Conservation (phyloP, 2,329 filamentous ascomycete species). For the Trichocomaceae sp. region DNA sequence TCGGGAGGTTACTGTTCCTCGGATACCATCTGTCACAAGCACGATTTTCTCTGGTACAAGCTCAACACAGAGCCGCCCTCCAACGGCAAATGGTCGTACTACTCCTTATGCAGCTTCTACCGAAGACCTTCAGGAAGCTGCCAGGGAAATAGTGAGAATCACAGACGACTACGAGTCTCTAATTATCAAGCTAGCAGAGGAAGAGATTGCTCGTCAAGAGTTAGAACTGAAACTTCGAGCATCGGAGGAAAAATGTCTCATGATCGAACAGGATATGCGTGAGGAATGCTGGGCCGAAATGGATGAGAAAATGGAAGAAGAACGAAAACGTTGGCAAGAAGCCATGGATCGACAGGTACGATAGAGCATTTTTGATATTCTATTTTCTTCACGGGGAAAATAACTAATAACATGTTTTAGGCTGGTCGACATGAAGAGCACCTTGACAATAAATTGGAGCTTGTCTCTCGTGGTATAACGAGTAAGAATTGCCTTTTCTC, state of each 20-base stretch:
- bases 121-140: constrained; percentile 74
- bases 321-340: constrained; percentile 74
- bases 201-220: constrained; percentile 62
- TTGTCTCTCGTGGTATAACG: constrained; percentile 53
- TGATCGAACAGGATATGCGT: constrained; percentile 75
- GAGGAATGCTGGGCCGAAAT: constrained; percentile 87
- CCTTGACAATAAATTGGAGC: constrained; percentile 79
- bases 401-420: constrained; percentile 20
- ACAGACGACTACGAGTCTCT: constrained; percentile 70
- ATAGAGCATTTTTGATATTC: background rate
- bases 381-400: background rate
- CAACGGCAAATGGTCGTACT: constrained; percentile 34
- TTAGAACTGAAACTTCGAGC: constrained; percentile 67
- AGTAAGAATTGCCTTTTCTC: constrained; percentile 26
- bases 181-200: constrained; percentile 60
- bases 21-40: constrained; percentile 73
- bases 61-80: constrained; percentile 24
- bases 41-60: constrained; percentile 49
- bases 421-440: constrained; percentile 72
- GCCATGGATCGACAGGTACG: constrained; percentile 66
- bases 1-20: constrained; percentile 83
- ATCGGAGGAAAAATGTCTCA: constrained; percentile 57
- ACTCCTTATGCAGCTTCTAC: constrained; percentile 36
- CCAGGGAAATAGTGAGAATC: constrained; percentile 73
- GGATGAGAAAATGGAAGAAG: constrained; percentile 66